Percentiles rank a stretch among this genome's conserved stretches.
Evolutionary conservation across 257 asterid genomes (phyloP).

Genomic region (Capsicum pubescens): DNA sequence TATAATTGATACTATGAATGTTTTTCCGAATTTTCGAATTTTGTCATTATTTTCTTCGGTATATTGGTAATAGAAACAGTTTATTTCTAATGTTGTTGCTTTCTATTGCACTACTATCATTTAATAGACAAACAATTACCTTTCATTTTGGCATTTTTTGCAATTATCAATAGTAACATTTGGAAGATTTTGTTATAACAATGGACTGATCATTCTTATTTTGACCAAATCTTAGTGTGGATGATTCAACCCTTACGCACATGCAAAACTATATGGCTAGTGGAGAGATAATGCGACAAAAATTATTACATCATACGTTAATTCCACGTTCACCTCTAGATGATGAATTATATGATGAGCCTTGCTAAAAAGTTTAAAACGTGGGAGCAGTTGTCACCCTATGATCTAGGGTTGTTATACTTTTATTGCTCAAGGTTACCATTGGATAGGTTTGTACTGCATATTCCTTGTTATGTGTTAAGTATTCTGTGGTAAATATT

Average conservation of each 20-base stretch:
- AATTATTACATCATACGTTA: slow-evolving; percentile 60
- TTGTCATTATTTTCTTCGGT: neutral
- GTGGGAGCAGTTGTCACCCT: slow-evolving; percentile 73
- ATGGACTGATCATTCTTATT: neutral
- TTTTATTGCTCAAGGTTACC: slow-evolving; percentile 85
- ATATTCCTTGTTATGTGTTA: slow-evolving; percentile 24
- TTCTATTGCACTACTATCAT: neutral
- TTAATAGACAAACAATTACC: neutral
- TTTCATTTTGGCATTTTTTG: neutral
- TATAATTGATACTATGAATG: neutral
- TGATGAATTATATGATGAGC: slow-evolving; percentile 47
- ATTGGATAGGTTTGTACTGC: slow-evolving; percentile 66
- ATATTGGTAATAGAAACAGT: neutral
- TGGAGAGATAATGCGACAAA: slow-evolving; percentile 72
- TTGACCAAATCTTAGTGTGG: slow-evolving; percentile 52
- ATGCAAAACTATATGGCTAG: slow-evolving; percentile 59
- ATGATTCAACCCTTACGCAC: slow-evolving; percentile 47
- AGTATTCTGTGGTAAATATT: neutral
- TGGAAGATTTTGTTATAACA: neutral
- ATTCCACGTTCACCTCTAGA: slow-evolving; percentile 63
- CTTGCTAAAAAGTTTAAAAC: slow-evolving; percentile 58
- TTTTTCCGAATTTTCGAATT: too few relatives aligned
- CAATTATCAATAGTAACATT: neutral
- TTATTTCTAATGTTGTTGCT: neutral
- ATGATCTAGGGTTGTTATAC: slow-evolving; percentile 70